These are phyloP conservation scores for Alliaria petiolata DNA, from an alignment of 345 rosid species.

Conservation along the genomic window DNA sequence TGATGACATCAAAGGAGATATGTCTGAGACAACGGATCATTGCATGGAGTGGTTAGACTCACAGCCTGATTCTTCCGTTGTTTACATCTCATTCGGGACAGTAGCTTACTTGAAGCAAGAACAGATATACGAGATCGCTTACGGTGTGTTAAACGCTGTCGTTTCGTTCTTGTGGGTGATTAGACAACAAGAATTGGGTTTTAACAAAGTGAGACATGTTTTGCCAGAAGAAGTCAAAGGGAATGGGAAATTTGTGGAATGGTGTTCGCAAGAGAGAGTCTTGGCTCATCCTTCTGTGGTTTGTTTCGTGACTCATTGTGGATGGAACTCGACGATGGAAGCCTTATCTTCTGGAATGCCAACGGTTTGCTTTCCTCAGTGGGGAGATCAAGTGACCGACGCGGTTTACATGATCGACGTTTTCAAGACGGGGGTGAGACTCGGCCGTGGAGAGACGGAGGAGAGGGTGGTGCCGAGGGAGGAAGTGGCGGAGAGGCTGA, in stretches of 20 bases:
- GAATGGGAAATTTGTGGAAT: constrained; percentile 55
- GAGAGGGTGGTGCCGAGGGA: constrained; percentile 51
- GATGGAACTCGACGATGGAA: constrained; percentile 92
- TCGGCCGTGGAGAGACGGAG: constrained; percentile 66
- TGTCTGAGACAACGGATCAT: constrained; percentile 48
- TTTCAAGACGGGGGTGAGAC: constrained; percentile 57
- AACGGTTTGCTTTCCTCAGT: constrained; percentile 65
- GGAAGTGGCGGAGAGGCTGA: constrained; percentile 61
- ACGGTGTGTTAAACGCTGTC: constrained; percentile 51
- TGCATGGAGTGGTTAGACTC: constrained; percentile 76
- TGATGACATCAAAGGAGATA: constrained; percentile 41
- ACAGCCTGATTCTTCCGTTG: constrained; percentile 57
- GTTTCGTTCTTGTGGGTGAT: constrained; percentile 76
- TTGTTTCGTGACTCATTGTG: constrained; percentile 81
- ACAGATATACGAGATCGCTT: constrained; percentile 69
- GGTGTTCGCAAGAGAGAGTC: constrained; percentile 84
- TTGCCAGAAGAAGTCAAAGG: constrained; percentile 62
- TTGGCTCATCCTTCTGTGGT: constrained; percentile 62
- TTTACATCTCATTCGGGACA: constrained; percentile 84
- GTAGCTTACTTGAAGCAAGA: constrained; percentile 59
- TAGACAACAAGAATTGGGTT: constrained; percentile 44
- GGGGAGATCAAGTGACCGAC: constrained; percentile 86
- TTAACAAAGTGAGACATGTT: constrained; percentile 30
- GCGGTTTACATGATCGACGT: constrained; percentile 65
- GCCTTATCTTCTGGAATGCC: constrained; percentile 64